phyloP scores from a whole-genome alignment of 2,329 filamentous ascomycete genomes.

The Arthroderma sp. region DNA sequence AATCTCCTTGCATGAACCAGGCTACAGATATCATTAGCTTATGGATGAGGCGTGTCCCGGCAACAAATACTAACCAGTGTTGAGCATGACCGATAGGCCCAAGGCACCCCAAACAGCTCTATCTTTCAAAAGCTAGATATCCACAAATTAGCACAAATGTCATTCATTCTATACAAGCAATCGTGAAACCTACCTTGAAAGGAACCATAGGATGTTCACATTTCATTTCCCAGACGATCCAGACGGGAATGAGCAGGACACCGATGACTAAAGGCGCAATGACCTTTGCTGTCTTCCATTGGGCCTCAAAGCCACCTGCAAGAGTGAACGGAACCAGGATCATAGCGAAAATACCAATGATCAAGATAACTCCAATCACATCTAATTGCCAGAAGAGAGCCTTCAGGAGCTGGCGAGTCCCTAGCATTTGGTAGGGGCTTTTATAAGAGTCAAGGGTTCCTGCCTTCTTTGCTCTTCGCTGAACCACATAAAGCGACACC shows the following conservation, averaged over 20 bases:
- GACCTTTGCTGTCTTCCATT: slow-evolving; percentile 41
- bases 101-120: slow-evolving; percentile 52
- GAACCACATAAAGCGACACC: slow-evolving; percentile 38
- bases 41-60: background rate
- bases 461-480: slow-evolving; percentile 39
- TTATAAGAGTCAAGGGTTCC: slow-evolving; percentile 36
- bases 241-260: slow-evolving; percentile 36
- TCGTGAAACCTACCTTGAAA: slow-evolving; percentile 31
- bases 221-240: slow-evolving; percentile 42
- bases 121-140: slow-evolving; percentile 41
- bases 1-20: slow-evolving; percentile 53
- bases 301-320: slow-evolving; percentile 35
- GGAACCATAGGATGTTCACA: slow-evolving; percentile 44
- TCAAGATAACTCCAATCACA: slow-evolving; percentile 38
- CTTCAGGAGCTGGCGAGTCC: slow-evolving; percentile 22
- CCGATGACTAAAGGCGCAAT: slow-evolving; percentile 41
- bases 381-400: slow-evolving; percentile 48
- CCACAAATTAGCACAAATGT: slow-evolving; percentile 1
- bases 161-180: background rate
- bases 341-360: slow-evolving; percentile 40
- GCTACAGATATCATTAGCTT: slow-evolving; percentile 12
- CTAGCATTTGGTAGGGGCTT: slow-evolving; percentile 32
- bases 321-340: slow-evolving; percentile 46
- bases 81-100: slow-evolving; percentile 44
- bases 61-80: slow-evolving; percentile 28